Percentiles rank a stretch among this genome's conserved stretches.
phyloP scores from a whole-genome alignment of 225 moss, liverwort and hornwort genomes.

The Polytrichum commune region DNA sequence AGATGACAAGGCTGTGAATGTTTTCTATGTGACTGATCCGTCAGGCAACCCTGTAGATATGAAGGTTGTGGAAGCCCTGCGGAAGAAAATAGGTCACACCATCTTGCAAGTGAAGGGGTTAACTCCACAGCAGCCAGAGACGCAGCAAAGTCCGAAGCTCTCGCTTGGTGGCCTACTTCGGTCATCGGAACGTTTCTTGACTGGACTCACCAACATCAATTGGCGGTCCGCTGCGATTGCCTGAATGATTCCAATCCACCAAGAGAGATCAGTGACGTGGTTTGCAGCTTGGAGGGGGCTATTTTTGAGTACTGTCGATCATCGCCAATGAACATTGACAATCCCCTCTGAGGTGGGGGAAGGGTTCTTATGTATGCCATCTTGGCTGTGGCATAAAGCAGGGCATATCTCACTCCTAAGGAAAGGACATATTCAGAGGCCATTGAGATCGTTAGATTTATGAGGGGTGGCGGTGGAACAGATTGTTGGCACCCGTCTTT shows the following conservation, averaged over 20 bases:
- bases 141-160: neutral
- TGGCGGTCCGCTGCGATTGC: neutral
- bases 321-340: no score
- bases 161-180: neutral
- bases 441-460: neutral
- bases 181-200: slow-evolving; percentile 1
- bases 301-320: no score
- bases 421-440: neutral
- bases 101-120: slow-evolving; percentile 8
- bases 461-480: neutral
- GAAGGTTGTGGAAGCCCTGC: slow-evolving; percentile 14
- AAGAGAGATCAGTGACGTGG: neutral
- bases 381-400: no score
- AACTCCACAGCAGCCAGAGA: neutral
- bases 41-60: slow-evolving; percentile 9
- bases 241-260: neutral
- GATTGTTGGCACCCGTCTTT: neutral
- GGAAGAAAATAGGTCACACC: slow-evolving; percentile 10
- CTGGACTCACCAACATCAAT: slow-evolving; percentile 3
- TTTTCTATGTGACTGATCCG: slow-evolving; percentile 11
- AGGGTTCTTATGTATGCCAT: no score
- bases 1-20: slow-evolving; percentile 3
- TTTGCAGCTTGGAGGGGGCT: neutral
- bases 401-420: neutral
- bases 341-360: no score